Base-by-base conservation (phyloP, 257 asterid species). In the Datura wrightii region DNA sequence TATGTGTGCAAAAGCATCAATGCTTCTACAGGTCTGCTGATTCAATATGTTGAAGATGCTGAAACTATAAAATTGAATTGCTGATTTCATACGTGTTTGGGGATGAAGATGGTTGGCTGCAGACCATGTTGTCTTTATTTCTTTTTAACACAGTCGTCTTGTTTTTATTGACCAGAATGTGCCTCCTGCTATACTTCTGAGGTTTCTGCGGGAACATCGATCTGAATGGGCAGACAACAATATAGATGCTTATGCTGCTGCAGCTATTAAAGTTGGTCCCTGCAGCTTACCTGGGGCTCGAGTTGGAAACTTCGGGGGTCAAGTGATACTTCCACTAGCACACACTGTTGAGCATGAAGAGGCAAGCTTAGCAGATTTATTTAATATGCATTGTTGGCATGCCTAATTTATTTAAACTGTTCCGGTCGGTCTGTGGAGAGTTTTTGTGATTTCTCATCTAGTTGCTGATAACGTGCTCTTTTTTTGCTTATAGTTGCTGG, bases 211-310 rank as follows among this genome's bases (percentile, higher is more conserved):
- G 76, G 98, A 95, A 91, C 98, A 95, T 86, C 88, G 98, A 79
- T 95, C 98, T 5, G 98, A 95, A 88, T 95, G 98, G 98, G 98
- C 98, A 14, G 98, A 95, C 87, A 93, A 87, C 83, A 94, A 87
- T 76, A 90, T 92, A 5, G 98, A 95, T 84, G 92, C 97, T 62
- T 95, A 92, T 89, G 89, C 98, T 48, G 97, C 98, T 69, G 91
- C 93, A 62, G 95, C 97, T 69, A 80, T 90, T 55, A 95, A 93
- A 89, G 85, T 92, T 24, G 97, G 95, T 50, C 93, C 98, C 5
- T 92, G 90, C 83, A 89, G 89, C 74, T 71, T 91, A 60, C 91
- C 94, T 46, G 94, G 92, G 54, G 89, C 95, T 31, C 91, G 92
- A 85, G 89, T 88, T 72, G 93, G 91, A 62, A 90, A 89, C 74